Base-by-base conservation (phyloP, 2,329 filamentous ascomycete species). In the Colletotrichum chlorophyti region DNA sequence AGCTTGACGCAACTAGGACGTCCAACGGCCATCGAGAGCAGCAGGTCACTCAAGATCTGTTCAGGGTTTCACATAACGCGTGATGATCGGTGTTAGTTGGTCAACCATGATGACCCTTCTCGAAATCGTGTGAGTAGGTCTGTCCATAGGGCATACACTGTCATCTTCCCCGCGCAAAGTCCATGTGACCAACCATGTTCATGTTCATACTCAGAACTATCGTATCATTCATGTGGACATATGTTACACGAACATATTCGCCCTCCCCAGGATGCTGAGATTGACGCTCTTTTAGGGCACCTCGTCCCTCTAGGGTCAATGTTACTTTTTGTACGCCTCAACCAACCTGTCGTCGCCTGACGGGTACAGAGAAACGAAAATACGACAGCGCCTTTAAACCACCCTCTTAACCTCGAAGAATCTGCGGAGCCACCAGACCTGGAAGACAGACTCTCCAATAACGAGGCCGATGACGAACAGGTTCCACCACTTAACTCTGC, bases 401-500 rank as follows among this genome's bases (percentile, higher is more conserved):
- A 88, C 84, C 47, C 86, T 80, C 79, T 89, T 87, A 68, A 90
- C 87, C 87, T 97, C 93, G 72, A 97, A 97, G 84, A 99, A 99
- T 72, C 95, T 87, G 80, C 96, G 95, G 74, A 99, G 78, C 93
- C 95, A 99, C 94, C 95, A 99, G 65, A 99, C 94, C 81, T 99
- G 95, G 83, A 99, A 99, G 65, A 97, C 81, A 61, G 93, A 95
- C 81, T 98, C 92, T 69, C 90, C 93, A 65, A 96, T 83, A 63
- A 99, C 85, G 47, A 98, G 88, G 54, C 87, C 84, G 64, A 99
- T 87, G 77, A 99, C 93, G 77, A 98, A 98, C 68, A 98, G 85
- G 76, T 95, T 97, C 95, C 95, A 99, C 95, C 95, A 99, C 83
- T 99, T 99, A 74, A 99, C 95, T 65, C 95, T 86, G 67, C 87